Conservation (phyloP, 2,329 filamentous ascomycete species). For the Cladosporium cucumerinum region DNA sequence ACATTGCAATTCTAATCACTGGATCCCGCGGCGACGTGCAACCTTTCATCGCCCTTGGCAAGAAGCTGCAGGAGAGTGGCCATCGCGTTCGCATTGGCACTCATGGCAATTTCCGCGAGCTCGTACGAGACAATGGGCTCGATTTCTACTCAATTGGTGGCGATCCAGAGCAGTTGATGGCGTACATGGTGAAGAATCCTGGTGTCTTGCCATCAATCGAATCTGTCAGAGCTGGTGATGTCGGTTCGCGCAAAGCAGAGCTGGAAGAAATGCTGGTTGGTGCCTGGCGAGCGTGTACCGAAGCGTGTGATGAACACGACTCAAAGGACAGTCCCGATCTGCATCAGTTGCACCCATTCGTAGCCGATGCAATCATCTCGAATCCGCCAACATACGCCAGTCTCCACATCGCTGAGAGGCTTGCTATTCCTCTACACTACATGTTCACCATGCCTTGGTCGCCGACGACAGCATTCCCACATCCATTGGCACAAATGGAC, state of each 20-base stretch:
- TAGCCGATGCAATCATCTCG: conserved; percentile 75
- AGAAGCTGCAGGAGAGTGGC: conserved; percentile 62
- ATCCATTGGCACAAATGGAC: conserved; percentile 75
- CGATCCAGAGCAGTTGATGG: conserved; percentile 70
- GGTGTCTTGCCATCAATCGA: conserved; percentile 30
- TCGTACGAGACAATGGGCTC: conserved; percentile 66
- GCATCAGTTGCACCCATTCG: conserved; percentile 62
- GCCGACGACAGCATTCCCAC: conserved; percentile 75
- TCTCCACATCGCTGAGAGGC: conserved; percentile 68
- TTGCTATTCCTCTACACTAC: conserved; percentile 70
- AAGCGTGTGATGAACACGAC: conserved; percentile 54
- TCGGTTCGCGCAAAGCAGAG: conserved; percentile 23
- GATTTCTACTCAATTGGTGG: conserved; percentile 76
- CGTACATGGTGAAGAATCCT: conserved; percentile 36
- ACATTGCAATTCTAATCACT: conserved; percentile 72
- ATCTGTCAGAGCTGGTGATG: conserved; percentile 26
- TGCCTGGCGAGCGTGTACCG: conserved; percentile 30
- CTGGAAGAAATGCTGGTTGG: conserved; percentile 29
- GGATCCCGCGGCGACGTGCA: conserved; percentile 74
- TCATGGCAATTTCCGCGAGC: conserved; percentile 63
- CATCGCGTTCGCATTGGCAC: conserved; percentile 73
- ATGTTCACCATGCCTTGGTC: conserved; percentile 97
- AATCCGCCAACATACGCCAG: conserved; percentile 74
- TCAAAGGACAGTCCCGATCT: conserved; percentile 46
- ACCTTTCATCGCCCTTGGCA: conserved; percentile 68